Evolutionary conservation across 768 basidiomycete genomes (phyloP).

Genomic region (Hortiboletus flavorubellus): DNA sequence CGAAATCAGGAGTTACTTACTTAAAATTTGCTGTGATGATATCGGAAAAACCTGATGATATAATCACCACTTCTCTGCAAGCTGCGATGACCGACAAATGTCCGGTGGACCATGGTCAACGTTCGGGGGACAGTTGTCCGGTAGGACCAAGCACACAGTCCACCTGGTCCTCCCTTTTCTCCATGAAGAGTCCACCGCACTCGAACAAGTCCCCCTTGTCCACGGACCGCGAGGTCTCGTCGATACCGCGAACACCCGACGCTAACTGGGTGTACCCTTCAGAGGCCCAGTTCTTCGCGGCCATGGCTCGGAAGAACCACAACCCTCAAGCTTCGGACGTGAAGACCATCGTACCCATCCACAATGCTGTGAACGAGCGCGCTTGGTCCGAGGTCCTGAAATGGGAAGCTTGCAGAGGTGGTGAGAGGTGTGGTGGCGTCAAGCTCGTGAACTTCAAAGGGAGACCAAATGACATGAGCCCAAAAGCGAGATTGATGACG

Average conservation of each 20-base stretch:
- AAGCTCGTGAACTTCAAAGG: conserved; percentile 91
- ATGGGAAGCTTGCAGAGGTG: conserved; percentile 82
- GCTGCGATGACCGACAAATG: conserved; percentile 37
- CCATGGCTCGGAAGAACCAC: conserved; percentile 94
- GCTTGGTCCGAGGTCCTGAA: conserved; percentile 80
- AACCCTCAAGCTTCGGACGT: conserved; percentile 86
- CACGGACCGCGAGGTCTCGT: conserved; percentile 74
- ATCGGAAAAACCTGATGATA: conserved; percentile 8
- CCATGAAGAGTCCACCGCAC: conserved; percentile 8
- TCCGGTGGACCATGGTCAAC: conserved; percentile 45
- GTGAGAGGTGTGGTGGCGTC: conserved; percentile 76
- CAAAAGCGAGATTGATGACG: conserved; percentile 77
- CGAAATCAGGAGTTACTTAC: too few relatives aligned
- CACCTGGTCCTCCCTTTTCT: conserved; percentile 38
- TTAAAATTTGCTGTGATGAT: too few relatives aligned
- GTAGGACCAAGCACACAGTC: conserved; percentile 57
- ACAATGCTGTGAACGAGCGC: conserved; percentile 97
- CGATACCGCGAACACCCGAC: conserved; percentile 73
- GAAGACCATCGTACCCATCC: conserved; percentile 94
- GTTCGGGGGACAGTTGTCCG: conserved; percentile 48
- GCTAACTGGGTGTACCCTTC: conserved; percentile 97
- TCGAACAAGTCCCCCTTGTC: conserved; percentile 44
- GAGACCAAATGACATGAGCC: conserved; percentile 72
- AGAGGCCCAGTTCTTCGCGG: conserved; percentile 97
- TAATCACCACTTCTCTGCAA: conserved; percentile 3